Base-by-base conservation (phyloP, 192 early-diverging fungal genomes). In the Helicostylum pulchrum region DNA sequence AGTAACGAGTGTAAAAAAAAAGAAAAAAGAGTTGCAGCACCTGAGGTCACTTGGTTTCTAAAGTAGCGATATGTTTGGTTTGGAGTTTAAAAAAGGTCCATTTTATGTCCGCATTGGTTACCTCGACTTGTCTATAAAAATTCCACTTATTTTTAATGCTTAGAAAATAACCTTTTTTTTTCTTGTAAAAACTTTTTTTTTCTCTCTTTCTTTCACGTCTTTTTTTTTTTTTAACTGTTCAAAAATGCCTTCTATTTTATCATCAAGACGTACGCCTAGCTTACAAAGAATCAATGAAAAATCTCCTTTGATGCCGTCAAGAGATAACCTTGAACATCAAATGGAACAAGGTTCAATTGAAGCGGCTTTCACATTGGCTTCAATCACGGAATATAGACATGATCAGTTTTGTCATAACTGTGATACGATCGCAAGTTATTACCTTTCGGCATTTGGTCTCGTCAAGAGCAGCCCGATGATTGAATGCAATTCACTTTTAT, bases 161-260 rank as follows among this genome's bases (percentile, higher is more conserved):
- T 44, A 8, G 17, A 36, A 23, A 23, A 12, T n/a, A 23, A 42
- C 39, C 20, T 23, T 59, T 59, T 44, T 17, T 44, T 10, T 26
- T 20, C 10, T 26, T 7, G 11, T 45, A 43, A 39, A 26, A 23
- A 17, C 19, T 44, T 58, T 44, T 26, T 26, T 52, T 11, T 51
- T 23, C 49, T 23, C 21, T 26, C 20, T 20, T 26, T 20, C 7
- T 17, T 52, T n/a, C n/a, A n/a, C n/a, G n/a, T n/a, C 50, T 9
- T 52, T 26, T 11, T 52, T 11, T 23, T 8, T 52, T 23, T 52
- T 52, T 20, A 30, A 2, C 45, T 43, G 12, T 26, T 59, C 2
- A 34, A 56, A 56, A 3, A 56, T 56, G 54, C 19, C 54, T 19
- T 19, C 54, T 39, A 39, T 56, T 56, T 39, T 56, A 34, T 56